These are phyloP conservation scores for Floccularia luteovirens DNA, from an alignment of 768 basidiomycete genomes.

Conservation along the genomic window DNA sequence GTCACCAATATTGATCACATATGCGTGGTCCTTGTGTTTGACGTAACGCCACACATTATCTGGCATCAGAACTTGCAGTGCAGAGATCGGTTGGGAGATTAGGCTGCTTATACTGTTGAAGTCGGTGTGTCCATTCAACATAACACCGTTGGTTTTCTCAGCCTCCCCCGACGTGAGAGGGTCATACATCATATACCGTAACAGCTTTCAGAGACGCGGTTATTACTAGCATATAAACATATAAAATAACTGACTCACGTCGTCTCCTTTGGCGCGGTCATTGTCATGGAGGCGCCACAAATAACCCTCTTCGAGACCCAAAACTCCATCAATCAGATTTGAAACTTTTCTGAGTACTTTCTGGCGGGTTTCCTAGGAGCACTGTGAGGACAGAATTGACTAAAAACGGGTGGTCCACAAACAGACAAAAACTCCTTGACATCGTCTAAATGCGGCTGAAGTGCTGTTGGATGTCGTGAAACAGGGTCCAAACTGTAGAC, in stretches of 20 bases:
- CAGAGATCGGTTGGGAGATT: conserved; percentile 24
- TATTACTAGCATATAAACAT: neutral
- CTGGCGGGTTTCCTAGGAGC: conserved; percentile 15
- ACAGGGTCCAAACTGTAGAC: conserved; percentile 19
- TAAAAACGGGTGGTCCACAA: neutral
- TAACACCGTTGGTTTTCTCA: conserved; percentile 22
- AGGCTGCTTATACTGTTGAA: conserved; percentile 24
- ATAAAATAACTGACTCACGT: conserved; percentile 11
- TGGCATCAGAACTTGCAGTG: conserved; percentile 25
- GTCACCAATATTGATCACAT: conserved; percentile 27
- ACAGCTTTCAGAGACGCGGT: conserved; percentile 9
- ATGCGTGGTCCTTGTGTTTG: conserved; percentile 20
- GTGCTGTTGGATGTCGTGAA: conserved; percentile 18
- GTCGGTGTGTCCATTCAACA: conserved; percentile 27
- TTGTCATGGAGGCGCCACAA: conserved; percentile 22
- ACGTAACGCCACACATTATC: conserved; percentile 27
- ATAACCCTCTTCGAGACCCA: conserved; percentile 22
- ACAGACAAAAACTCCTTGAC: conserved; percentile 19
- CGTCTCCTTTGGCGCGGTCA: conserved; percentile 18
- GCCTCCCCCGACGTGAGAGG: conserved; percentile 20
- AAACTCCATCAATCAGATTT: conserved; percentile 19
- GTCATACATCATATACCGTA: conserved; percentile 28
- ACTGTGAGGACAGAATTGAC: neutral
- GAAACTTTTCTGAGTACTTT: conserved; percentile 21
- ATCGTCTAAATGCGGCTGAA: conserved; percentile 21